A percentile compares a stretch with the other conserved stretches of the same genome.
These are phyloP conservation scores for Diaporthe eres DNA, from an alignment of 2,329 filamentous ascomycete genomes.

Conservation along the genomic window DNA sequence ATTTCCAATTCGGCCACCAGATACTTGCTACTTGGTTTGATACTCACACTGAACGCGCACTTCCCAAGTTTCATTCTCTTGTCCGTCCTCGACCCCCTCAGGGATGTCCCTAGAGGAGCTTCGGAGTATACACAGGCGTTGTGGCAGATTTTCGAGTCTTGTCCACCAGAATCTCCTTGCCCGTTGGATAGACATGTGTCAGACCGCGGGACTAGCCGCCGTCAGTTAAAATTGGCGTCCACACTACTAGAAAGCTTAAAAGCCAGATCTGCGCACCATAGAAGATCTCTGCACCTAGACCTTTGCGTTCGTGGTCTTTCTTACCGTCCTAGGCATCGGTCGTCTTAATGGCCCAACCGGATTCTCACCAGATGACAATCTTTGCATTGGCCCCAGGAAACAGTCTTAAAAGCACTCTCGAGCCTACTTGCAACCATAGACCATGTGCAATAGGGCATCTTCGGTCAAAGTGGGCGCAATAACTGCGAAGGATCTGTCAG, in stretches of 20 bases:
- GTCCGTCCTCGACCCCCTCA: not conserved
- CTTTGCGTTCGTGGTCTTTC: not conserved
- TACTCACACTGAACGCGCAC: not conserved
- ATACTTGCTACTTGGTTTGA: not conserved
- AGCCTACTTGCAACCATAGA: not conserved
- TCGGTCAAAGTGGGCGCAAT: not conserved
- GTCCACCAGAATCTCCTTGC: not conserved
- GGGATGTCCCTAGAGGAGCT: not conserved
- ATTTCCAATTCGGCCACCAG: too few species aligned
- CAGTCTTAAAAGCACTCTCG: not conserved
- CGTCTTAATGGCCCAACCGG: not conserved
- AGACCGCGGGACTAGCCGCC: conserved; percentile 8
- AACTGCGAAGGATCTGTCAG: not conserved
- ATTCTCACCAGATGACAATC: not conserved
- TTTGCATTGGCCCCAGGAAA: too few species aligned
- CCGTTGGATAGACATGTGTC: not conserved
- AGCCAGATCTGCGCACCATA: not conserved
- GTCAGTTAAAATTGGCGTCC: not conserved
- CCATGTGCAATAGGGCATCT: not conserved
- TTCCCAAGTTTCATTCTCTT: not conserved
- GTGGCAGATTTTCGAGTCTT: not conserved
- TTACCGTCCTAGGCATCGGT: not conserved
- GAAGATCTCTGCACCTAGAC: not conserved
- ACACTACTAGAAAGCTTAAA: conserved; percentile 5
- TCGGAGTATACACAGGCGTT: not conserved